Evolutionary conservation across 2,329 filamentous ascomycete genomes (phyloP).

Genomic region (Aspergillus fischeri): DNA sequence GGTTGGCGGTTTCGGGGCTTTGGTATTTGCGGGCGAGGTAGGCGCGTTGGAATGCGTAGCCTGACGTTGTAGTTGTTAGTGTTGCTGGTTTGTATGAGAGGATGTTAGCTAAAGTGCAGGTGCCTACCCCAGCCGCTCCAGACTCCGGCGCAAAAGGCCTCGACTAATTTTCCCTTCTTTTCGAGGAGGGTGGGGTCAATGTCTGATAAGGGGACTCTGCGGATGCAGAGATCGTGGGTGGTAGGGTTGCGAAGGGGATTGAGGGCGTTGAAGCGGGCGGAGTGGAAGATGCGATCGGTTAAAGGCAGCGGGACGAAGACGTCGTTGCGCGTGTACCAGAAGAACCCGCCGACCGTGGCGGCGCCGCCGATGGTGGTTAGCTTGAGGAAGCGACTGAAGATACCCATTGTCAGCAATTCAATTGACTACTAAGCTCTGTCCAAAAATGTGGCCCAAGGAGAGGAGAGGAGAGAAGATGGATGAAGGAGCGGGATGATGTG

Average conservation of each 20-base stretch:
- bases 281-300: constrained; percentile 60
- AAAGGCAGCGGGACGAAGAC: constrained; percentile 55
- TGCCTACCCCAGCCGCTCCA: constrained; percentile 61
- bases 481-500: neutral
- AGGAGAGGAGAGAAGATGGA: constrained; percentile 1
- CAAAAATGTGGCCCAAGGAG: neutral
- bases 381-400: constrained; percentile 45
- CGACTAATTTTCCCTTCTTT: constrained; percentile 56
- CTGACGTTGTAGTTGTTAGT: constrained; percentile 13
- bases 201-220: constrained; percentile 58
- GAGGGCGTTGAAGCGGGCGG: constrained; percentile 52
- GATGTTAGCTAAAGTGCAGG: neutral
- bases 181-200: constrained; percentile 63
- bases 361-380: constrained; percentile 45
- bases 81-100: neutral
- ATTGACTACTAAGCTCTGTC: no score
- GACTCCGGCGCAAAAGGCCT: constrained; percentile 64
- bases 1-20: constrained; percentile 50
- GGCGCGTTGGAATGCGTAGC: constrained; percentile 52
- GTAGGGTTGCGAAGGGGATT: constrained; percentile 62
- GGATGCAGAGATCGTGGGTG: constrained; percentile 62
- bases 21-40: constrained; percentile 59
- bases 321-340: constrained; percentile 54
- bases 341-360: constrained; percentile 50
- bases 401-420: constrained; percentile 39